phyloP scores from a whole-genome alignment of 108 stramenopile species.

The Cyclotella cryptica region DNA sequence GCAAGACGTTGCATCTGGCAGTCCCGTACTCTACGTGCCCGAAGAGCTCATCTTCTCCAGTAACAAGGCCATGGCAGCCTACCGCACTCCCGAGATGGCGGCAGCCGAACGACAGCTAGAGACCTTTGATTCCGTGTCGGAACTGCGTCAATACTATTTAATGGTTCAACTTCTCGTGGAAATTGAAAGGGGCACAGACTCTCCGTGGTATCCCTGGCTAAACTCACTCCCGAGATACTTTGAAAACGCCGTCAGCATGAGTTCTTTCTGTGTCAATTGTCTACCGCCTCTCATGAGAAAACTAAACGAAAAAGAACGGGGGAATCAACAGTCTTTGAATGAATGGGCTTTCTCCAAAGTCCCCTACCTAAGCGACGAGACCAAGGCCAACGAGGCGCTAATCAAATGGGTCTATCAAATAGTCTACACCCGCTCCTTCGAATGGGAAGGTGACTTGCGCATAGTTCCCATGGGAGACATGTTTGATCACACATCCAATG shows the following conservation, averaged over 20 bases:
- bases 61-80: constrained; percentile 47
- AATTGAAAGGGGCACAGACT: constrained; percentile 53
- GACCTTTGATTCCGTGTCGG: not conserved
- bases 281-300: constrained; percentile 44
- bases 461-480: constrained; percentile 60
- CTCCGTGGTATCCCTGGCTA: constrained; percentile 57
- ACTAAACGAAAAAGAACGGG: constrained; percentile 33
- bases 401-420: constrained; percentile 38
- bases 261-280: constrained; percentile 42
- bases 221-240: constrained; percentile 57
- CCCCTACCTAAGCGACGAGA: constrained; percentile 24
- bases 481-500: constrained; percentile 58
- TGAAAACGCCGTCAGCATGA: constrained; percentile 56
- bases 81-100: constrained; percentile 33
- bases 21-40: constrained; percentile 53
- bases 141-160: constrained; percentile 38
- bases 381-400: constrained; percentile 29
- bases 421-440: constrained; percentile 27
- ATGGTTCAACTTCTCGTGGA: constrained; percentile 54
- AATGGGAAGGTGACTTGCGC: constrained; percentile 43
- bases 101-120: constrained; percentile 17
- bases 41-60: constrained; percentile 51
- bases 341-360: constrained; percentile 15
- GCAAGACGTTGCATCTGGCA: constrained; percentile 46
- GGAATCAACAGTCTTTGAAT: constrained; percentile 18